phyloP scores from a whole-genome alignment of 306 rosid species.

The Senna tora region DNA sequence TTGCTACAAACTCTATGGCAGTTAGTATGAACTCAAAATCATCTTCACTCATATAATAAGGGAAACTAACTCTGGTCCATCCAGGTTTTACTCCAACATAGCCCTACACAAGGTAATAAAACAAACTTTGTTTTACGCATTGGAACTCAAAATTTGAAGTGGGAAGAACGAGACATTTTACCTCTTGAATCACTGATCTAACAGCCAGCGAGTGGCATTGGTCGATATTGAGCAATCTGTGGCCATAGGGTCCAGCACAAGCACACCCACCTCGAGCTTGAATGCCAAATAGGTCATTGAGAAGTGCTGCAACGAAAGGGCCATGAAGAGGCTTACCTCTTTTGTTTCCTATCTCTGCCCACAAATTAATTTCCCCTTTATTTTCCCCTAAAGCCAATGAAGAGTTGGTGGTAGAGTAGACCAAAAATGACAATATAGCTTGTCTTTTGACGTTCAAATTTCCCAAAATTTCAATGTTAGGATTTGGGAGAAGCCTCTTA shows the following conservation, averaged over 20 bases:
- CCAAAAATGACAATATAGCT: slow-evolving; percentile 70
- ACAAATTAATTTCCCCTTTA: slow-evolving; percentile 47
- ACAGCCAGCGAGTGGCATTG: slow-evolving; percentile 52
- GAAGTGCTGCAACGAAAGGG: slow-evolving; percentile 68
- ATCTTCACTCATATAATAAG: slow-evolving; percentile 72
- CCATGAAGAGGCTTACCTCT: slow-evolving; percentile 83
- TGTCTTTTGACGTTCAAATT: slow-evolving; percentile 62
- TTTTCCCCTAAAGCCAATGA: slow-evolving; percentile 6
- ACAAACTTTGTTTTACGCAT: neutral
- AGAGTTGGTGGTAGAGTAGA: slow-evolving; percentile 59
- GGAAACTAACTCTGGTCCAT: slow-evolving; percentile 89
- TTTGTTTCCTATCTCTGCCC: slow-evolving; percentile 62
- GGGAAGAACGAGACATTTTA: slow-evolving; percentile 4
- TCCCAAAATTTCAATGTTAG: slow-evolving; percentile 66
- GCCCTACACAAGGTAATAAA: slow-evolving; percentile 47
- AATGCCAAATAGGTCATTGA: slow-evolving; percentile 83
- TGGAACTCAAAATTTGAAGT: neutral
- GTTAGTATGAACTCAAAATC: slow-evolving; percentile 74
- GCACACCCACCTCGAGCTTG: slow-evolving; percentile 91
- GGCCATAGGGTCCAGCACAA: slow-evolving; percentile 96
- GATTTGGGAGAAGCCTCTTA: slow-evolving; percentile 56
- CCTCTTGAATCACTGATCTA: slow-evolving; percentile 70
- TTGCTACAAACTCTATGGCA: slow-evolving; percentile 77
- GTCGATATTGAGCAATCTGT: slow-evolving; percentile 62
- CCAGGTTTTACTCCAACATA: slow-evolving; percentile 81